Evolutionary conservation across 1,139 yeast genomes (phyloP), one percentile per base, ranked within the genome.

Genomic region (Meyerozyma guilliermondii): DNA sequence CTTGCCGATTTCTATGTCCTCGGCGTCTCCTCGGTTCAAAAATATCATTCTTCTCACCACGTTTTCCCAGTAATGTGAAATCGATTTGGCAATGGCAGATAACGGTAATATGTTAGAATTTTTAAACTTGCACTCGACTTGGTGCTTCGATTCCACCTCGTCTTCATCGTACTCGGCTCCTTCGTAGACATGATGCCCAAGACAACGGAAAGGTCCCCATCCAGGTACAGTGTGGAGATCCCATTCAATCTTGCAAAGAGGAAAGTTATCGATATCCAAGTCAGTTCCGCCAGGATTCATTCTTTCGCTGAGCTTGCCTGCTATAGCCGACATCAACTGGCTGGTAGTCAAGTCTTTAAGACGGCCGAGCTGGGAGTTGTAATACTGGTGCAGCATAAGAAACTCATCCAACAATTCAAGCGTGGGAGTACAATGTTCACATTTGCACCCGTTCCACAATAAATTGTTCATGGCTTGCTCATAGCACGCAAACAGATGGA

Each of bases 381-480:
- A 81, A 54, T 79, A 81, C 43, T 78, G 78, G 52, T 85, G 92
- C 42, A 74, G 71, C 71, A 81, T 71, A 41, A 83, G 57, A 49
- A 70, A 83, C 16, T 74, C 67, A 51, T 85, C 94, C 39, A 81
- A 65, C 10, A 71, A 49, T 0, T 70, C 71, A 23, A 84, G 60
- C 42, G 72, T 73, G 30, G 62, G 58, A 3, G 54, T 53, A 53
- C 94, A 84, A 48, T 72, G 76, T 0, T 50, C 47, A 55, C 94
- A 84, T 42, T 72, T 73, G 58, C 92, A 84, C 0, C 91, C 91
- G 56, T 83, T 84, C 89, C 91, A 85, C 35, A 85, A 58, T 42
- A 84, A 50, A 47, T 81, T 83, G 43, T 86, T 82, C 61, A 81
- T 79, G 7, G 83, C 61, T 44, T 81, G 82, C 50, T 84, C 92